Percentiles rank a stretch among this genome's conserved stretches.
These are phyloP conservation scores for Chytridium lagenaria DNA, from an alignment of 371 early-diverging fungal species.

Conservation along the genomic window DNA sequence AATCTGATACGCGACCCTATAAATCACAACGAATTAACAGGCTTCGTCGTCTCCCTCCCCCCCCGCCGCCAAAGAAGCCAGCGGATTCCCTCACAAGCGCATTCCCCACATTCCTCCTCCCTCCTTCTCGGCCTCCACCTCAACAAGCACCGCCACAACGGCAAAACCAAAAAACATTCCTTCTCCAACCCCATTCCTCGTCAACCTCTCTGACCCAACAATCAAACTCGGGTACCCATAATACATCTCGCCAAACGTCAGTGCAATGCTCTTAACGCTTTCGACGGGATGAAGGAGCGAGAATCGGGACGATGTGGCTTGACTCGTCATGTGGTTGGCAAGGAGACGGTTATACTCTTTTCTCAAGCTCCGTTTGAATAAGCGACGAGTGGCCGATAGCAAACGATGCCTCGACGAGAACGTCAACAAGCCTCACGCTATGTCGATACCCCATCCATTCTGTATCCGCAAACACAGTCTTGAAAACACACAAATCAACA, in stretches of 20 bases:
- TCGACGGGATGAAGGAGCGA: conserved; percentile 37
- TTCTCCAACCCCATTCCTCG: conserved; percentile 18
- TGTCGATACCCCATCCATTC: conserved; percentile 35
- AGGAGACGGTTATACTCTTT: conserved; percentile 28
- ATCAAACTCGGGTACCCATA: conserved; percentile 33
- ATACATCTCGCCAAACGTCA: conserved; percentile 31
- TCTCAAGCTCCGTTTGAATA: conserved; percentile 13
- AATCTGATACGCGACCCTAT: conserved; percentile 66
- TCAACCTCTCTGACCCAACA: conserved; percentile 14
- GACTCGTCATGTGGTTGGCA: not conserved
- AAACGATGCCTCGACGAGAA: conserved; percentile 24
- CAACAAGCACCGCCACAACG: conserved; percentile 61
- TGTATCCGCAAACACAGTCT: conserved; percentile 33
- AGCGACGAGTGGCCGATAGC: not conserved
- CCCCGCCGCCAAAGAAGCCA: conserved; percentile 17
- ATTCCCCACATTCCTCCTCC: conserved; percentile 50
- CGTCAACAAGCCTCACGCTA: conserved; percentile 33
- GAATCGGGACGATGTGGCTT: conserved; percentile 1
- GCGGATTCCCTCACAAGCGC: conserved; percentile 23
- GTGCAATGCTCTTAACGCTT: conserved; percentile 24
- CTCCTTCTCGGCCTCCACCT: conserved; percentile 56
- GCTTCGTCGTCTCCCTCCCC: conserved; percentile 56
- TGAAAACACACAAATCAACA: conserved; percentile 25
- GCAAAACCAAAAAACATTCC: conserved; percentile 62
- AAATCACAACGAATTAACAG: conserved; percentile 61